Base-by-base conservation (phyloP, 345 rosid genomes). In the Lagerstroemia speciosa region DNA sequence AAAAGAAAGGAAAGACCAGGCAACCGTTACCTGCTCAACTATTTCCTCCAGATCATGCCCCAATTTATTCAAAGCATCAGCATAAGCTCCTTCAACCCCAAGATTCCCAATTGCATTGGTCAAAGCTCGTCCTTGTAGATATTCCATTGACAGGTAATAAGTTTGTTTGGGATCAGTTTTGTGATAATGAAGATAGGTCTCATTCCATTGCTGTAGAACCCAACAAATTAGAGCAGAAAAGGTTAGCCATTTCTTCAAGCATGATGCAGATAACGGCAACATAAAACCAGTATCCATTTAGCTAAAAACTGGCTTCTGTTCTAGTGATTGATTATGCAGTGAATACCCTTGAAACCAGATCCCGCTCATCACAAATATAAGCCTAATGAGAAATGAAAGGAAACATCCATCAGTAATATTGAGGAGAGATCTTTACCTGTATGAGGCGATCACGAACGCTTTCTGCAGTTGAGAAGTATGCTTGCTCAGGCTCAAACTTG, bases 61-160 rank as follows among this genome's bases (percentile, higher is more conserved):
- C 48, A 91, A 74, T 71, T 79, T 82, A 53, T 83, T 88, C 16
- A 94, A 72, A 65, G 97, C 99, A 67, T 83, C 88, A 60, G 89
- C 91, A 77, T 94, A 89, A 17, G 96, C 91, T 80, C 85, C 82
- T 70, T 80, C 80, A 78, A 91, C 74, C 62, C 79, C 79, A 55
- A 94, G 82, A 67, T 85, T 94, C 53, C 98, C 98, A 71, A 93
- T 84, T 0, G 97, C 94, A 74, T 91, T 93, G 4, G 85, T 89
- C 84, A 93, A 78, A 72, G 97, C 89, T 63, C 98, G 86, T 50
- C 98, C 98, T 89, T 93, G 98, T 71, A 91, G 98, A 78, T 82
- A 93, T 71, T 93, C 97, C 98, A 93, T 93, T 33, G 98, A 93
- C 68, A 93, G 78, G 83, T 94, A 94, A 69, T 94, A 94, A 0